Base-by-base conservation (phyloP, 306 rosid species). In the Dicorynia guianensis region DNA sequence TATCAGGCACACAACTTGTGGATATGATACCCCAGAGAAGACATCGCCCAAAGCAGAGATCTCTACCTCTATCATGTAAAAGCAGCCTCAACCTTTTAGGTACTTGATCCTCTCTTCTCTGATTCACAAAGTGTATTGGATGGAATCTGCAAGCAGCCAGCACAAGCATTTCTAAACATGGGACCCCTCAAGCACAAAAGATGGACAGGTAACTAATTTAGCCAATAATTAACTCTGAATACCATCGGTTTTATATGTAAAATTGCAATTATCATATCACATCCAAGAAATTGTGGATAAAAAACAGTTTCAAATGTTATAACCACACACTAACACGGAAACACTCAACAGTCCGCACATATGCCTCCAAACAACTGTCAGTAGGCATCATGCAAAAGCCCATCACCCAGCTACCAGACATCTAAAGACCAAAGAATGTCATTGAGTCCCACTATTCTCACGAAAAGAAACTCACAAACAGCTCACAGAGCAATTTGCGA, bases 141-240 rank as follows among this genome's bases (percentile, higher is more conserved):
- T 2, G 92, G 92, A 14, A 83, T 54, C 92, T 90, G 87, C 91
- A 84, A 67, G 59, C 50, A 36, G 76, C 30, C 53, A 74, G 38
- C 7, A 19, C 48, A 62, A 63, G 30, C 10, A 38, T 42, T 19
- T 9, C 8, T 54, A 15, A 44, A 48, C 36, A 58, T 5, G 19
- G 42, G 5, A n/a, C 25, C 7, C 15, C 55, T 18, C 46, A 71
- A 4, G 2, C 47, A 14, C 18, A 5, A 25, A 25, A 4, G 49
- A 61, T 15, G 36, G 33, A 19, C 3, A 36, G 7, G 15, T 6
- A 44, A 8, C 0, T 18, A 4, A 34, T 67, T n/a, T 5, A 47
- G 19, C 4, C 39, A 47, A 14, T 11, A 25, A 13, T 14, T 38
- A 67, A 33, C 48, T 67, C 43, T 14, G n/a, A 42, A 18, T 2